phyloP scores from a whole-genome alignment of 257 asterid genomes.

The Craterostigma plantagineum region DNA sequence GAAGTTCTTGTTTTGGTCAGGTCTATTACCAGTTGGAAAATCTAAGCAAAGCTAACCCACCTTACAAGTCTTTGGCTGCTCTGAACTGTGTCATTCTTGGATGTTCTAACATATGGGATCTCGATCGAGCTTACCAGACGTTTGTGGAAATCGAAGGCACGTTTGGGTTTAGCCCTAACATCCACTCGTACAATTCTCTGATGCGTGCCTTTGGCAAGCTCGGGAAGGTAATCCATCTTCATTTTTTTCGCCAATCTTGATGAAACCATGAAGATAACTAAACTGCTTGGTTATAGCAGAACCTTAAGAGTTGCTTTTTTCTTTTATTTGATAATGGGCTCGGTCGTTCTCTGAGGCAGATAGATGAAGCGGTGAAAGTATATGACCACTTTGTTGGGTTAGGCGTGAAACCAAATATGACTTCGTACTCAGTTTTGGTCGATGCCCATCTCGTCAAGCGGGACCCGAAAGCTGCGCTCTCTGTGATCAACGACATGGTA shows the following conservation, averaged over 20 bases:
- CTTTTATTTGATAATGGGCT: no score
- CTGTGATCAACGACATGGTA: conserved; percentile 73
- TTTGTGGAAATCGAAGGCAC: conserved; percentile 45
- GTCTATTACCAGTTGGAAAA: conserved; percentile 90
- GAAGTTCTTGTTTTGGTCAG: conserved; percentile 21
- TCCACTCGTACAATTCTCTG: conserved; percentile 80
- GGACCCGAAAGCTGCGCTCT: conserved; percentile 60
- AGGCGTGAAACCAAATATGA: conserved; percentile 64
- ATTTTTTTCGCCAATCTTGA: no score
- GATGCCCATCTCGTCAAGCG: conserved; percentile 68
- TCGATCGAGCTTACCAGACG: conserved; percentile 92
- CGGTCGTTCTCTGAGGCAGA: conserved; percentile 36
- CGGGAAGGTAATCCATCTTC: conserved; percentile 37
- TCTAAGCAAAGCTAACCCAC: conserved; percentile 43
- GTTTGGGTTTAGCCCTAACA: conserved; percentile 59
- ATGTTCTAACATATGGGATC: conserved; percentile 91
- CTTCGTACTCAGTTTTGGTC: conserved; percentile 53
- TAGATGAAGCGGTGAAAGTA: conserved; percentile 86
- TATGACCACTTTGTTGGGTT: conserved; percentile 52
- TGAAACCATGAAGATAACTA: no score
- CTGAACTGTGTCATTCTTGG: conserved; percentile 81
- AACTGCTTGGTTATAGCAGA: no score
- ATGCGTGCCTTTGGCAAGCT: conserved; percentile 73
- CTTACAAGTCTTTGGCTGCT: conserved; percentile 79
- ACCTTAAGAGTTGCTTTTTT: no score